Conservation (phyloP, 192 early-diverging fungal species). For the Entophlyctis luteolus region DNA sequence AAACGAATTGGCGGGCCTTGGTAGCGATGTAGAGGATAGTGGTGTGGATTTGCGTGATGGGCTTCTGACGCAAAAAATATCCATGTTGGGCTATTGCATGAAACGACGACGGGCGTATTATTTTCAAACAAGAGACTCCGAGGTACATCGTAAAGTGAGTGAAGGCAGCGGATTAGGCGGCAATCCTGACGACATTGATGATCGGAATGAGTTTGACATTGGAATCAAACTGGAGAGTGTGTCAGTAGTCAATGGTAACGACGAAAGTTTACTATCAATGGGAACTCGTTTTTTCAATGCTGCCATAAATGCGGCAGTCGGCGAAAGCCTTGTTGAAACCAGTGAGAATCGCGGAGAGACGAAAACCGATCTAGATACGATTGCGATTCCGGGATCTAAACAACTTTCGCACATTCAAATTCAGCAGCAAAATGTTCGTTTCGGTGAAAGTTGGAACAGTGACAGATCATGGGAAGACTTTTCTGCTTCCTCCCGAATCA, state of each 20-base stretch:
- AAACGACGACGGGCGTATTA: background rate
- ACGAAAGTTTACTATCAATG: background rate
- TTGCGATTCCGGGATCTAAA: background rate
- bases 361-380: background rate
- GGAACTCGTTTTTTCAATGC: slow-evolving; percentile 6
- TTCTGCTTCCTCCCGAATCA: background rate
- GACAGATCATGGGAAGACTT: slow-evolving; percentile 20
- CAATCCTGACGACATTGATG: background rate
- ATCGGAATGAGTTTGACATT: background rate
- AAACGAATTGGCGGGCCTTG: background rate
- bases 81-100: slow-evolving; percentile 41
- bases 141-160: background rate
- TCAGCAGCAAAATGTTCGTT: background rate
- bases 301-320: background rate
- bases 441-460: background rate
- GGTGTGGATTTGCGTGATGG: slow-evolving; percentile 29
- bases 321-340: background rate
- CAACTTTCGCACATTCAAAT: background rate
- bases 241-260: background rate
- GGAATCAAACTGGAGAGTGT: background rate
- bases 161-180: background rate
- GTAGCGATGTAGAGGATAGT: background rate
- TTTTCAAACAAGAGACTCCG: background rate
- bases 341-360: background rate
- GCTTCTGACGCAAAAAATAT: slow-evolving; percentile 37